These are phyloP conservation scores for Mucor saturninus DNA, from an alignment of 371 early-diverging fungal genomes.

Conservation along the genomic window DNA sequence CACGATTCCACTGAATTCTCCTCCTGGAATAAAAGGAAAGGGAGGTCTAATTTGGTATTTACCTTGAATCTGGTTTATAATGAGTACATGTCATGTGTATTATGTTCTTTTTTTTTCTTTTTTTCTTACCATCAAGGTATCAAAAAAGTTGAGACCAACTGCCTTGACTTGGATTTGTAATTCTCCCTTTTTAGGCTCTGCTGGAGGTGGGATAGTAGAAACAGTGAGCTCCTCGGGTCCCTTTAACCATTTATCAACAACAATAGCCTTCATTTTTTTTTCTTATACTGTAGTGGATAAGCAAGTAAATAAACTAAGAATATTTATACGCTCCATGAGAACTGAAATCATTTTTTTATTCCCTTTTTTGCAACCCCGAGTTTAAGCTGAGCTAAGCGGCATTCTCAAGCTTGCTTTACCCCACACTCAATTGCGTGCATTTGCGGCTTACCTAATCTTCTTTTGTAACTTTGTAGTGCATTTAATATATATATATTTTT, in stretches of 20 bases:
- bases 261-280: constrained; percentile 71
- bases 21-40: constrained; percentile 85
- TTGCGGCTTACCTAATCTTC: no score
- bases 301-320: constrained; percentile 5
- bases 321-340: not conserved
- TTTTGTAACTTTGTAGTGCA: no score
- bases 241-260: constrained; percentile 75
- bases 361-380: constrained; percentile 7
- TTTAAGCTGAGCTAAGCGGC: constrained; percentile 13
- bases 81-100: not conserved
- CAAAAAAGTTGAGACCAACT: constrained; percentile 83
- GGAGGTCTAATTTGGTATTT: constrained; percentile 84
- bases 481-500: no score
- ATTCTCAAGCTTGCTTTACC: no score
- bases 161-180: constrained; percentile 77
- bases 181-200: constrained; percentile 62
- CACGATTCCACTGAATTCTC: constrained; percentile 62
- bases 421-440: no score
- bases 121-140: constrained; percentile 72
- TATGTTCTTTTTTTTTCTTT: no score
- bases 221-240: constrained; percentile 73
- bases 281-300: not conserved
- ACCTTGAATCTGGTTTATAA: constrained; percentile 68
- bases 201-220: constrained; percentile 58
- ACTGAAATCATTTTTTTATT: not conserved